Evolutionary conservation across 768 basidiomycete species (phyloP).

Genomic region (Psilocybe cubensis): DNA sequence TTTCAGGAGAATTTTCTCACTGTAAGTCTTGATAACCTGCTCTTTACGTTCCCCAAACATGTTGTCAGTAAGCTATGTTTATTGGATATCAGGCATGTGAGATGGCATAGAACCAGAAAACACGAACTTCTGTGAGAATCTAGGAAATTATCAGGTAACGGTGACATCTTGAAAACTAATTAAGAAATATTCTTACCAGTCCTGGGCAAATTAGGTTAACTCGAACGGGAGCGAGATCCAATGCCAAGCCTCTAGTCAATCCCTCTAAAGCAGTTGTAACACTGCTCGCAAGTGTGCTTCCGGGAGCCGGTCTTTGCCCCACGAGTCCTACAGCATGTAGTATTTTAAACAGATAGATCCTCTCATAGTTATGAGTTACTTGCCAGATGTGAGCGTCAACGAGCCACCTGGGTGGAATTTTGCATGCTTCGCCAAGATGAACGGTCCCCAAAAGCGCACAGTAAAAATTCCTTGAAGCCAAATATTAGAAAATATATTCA

Average conservation of each 20-base stretch:
- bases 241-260: background rate
- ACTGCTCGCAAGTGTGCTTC: background rate
- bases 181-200: background rate
- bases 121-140: background rate
- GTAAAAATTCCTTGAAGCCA: background rate
- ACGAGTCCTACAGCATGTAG: background rate
- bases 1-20: slow-evolving; percentile 1
- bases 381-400: slow-evolving; percentile 4
- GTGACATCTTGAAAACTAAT: background rate
- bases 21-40: background rate
- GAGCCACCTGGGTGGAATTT: slow-evolving; percentile 3
- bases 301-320: background rate
- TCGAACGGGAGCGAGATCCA: slow-evolving; percentile 7
- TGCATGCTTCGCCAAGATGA: slow-evolving; percentile 1
- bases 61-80: background rate
- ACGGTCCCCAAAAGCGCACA: slow-evolving; percentile 8
- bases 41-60: background rate
- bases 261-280: background rate
- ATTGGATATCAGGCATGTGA: background rate
- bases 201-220: slow-evolving; percentile 7
- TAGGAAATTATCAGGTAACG: background rate
- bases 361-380: too few species aligned
- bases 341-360: background rate
- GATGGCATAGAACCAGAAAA: background rate
- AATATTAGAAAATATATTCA: too few species aligned